Evolutionary conservation across 2,329 filamentous ascomycete genomes (phyloP).

Genomic region (Trichoderma sp.): DNA sequence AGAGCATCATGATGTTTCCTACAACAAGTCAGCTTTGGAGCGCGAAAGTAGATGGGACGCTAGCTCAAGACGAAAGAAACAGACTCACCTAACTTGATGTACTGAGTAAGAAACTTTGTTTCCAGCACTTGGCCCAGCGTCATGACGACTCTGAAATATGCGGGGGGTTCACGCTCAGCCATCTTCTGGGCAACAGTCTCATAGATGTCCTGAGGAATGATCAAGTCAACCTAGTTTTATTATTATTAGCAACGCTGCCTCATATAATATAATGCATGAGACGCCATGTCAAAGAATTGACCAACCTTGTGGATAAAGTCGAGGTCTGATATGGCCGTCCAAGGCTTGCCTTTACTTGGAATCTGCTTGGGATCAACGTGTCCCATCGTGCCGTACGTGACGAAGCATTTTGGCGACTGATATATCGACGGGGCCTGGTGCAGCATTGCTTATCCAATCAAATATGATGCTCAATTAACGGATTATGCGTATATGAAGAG

Average conservation of each 20-base stretch:
- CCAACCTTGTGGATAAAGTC: conserved; percentile 67
- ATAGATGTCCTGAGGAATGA: conserved; percentile 66
- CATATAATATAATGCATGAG: background rate
- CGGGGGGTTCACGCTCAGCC: conserved; percentile 34
- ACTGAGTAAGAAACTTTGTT: conserved; percentile 75
- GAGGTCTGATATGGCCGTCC: conserved; percentile 63
- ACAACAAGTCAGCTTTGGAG: background rate
- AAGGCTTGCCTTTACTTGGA: conserved; percentile 73
- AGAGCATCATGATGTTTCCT: conserved; percentile 83
- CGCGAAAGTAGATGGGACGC: background rate
- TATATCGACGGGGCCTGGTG: conserved; percentile 47
- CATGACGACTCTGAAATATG: conserved; percentile 70
- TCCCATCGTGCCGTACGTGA: conserved; percentile 65
- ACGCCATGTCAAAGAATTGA: background rate
- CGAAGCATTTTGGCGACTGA: conserved; percentile 66
- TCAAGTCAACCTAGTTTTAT: conserved; percentile 58
- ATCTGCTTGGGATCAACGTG: conserved; percentile 70
- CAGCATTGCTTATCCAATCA: conserved; percentile 40
- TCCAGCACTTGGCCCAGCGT: conserved; percentile 69
- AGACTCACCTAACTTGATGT: conserved; percentile 71
- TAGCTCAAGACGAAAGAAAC: background rate
- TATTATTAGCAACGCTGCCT: background rate
- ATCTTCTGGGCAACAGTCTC: conserved; percentile 54
- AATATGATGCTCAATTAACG: background rate
- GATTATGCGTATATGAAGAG: background rate